These are phyloP conservation scores for Anastatica hierochuntica DNA, from an alignment of 345 rosid genomes.

Conservation along the genomic window DNA sequence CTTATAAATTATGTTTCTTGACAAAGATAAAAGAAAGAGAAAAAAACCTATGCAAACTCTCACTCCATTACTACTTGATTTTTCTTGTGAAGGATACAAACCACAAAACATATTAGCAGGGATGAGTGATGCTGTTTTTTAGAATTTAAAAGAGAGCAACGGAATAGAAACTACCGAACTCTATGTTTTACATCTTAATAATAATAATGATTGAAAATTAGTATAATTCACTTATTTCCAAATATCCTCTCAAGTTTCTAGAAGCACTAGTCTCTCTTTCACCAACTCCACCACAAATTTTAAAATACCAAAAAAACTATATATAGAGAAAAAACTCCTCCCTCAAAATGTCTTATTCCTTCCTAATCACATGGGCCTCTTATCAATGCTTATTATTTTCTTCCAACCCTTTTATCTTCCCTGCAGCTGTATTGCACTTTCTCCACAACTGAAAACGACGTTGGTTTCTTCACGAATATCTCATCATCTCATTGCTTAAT, in stretches of 20 bases:
- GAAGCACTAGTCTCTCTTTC: conserved; percentile 11
- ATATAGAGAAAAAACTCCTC: background rate
- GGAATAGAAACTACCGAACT: too few relatives aligned
- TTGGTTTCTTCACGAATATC: conserved; percentile 19
- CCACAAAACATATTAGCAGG: too few relatives aligned
- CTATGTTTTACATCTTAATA: conserved; percentile 16
- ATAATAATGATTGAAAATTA: background rate
- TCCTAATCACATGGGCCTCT: conserved; percentile 27
- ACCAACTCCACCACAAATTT: conserved; percentile 18
- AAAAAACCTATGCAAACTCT: too few relatives aligned
- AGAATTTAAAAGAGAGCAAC: too few relatives aligned
- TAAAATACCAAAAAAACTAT: background rate
- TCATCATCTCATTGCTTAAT: conserved; percentile 9
- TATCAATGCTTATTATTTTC: conserved; percentile 21
- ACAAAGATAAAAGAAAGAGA: too few relatives aligned
- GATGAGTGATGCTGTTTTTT: too few relatives aligned
- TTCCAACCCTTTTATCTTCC: conserved; percentile 2
- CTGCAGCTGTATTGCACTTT: conserved; percentile 28
- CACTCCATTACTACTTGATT: too few relatives aligned
- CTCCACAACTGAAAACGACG: conserved; percentile 16
- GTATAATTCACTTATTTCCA: background rate
- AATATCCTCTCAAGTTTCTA: conserved; percentile 15
- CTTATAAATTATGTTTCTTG: too few relatives aligned
- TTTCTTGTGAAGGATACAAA: too few relatives aligned
- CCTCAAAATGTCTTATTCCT: conserved; percentile 3